Evolutionary conservation across 805 yeast genomes (phyloP).

Genomic region (Jamesozyma spencerorum): DNA sequence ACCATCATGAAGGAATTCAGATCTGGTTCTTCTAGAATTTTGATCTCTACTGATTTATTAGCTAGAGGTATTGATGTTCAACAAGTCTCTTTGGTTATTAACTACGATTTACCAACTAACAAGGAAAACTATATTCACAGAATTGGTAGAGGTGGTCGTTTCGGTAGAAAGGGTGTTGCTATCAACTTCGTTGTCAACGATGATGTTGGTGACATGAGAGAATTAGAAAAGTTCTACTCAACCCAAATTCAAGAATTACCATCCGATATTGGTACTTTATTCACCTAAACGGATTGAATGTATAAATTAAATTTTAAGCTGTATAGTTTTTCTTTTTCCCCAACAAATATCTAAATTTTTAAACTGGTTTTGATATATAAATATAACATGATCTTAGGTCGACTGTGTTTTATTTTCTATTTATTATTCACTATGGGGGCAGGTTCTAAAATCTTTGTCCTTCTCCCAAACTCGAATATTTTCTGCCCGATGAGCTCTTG

Average conservation of each 20-base stretch:
- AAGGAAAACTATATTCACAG: constrained; percentile 94
- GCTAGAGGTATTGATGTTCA: constrained; percentile 99
- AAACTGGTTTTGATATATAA: too few species aligned
- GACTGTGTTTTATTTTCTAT: too few species aligned
- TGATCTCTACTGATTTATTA: constrained; percentile 94
- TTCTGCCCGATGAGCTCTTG: constrained; percentile 6
- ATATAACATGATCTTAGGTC: too few species aligned
- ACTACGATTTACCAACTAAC: constrained; percentile 88
- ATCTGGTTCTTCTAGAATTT: constrained; percentile 82
- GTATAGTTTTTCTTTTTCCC: constrained; percentile 3
- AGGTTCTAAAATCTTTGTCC: too few species aligned
- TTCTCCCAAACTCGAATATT: too few species aligned
- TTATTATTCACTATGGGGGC: too few species aligned
- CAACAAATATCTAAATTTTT: constrained; percentile 1
- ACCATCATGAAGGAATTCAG: constrained; percentile 92
- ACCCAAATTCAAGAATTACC: constrained; percentile 75
- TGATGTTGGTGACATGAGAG: constrained; percentile 67
- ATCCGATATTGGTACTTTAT: constrained; percentile 51
- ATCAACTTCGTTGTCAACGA: constrained; percentile 82
- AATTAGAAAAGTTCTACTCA: constrained; percentile 63
- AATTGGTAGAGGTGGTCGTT: constrained; percentile 96
- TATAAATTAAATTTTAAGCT: constrained; percentile 3
- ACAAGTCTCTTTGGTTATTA: constrained; percentile 91
- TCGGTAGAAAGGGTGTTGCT: constrained; percentile 98
- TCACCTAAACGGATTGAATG: constrained; percentile 10